phyloP scores from a whole-genome alignment of 139 green algal genomes.

The Dunaliella primolecta region DNA sequence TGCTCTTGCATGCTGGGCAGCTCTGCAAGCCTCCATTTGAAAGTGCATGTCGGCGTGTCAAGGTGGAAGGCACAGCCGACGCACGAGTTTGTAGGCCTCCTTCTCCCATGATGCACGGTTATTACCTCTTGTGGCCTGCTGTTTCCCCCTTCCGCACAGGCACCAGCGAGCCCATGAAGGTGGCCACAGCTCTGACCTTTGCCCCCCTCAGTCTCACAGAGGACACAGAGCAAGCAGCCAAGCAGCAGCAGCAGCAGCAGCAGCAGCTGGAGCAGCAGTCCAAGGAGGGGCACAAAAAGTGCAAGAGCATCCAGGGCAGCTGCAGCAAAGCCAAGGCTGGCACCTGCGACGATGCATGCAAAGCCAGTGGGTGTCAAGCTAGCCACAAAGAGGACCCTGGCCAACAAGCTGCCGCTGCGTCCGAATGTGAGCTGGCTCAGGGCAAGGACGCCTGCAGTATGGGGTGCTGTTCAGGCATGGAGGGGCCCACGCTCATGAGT shows the following conservation, averaged over 20 bases:
- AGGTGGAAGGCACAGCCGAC: too few species aligned
- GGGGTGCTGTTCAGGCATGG: background rate
- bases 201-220: background rate
- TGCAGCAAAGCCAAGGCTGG: background rate
- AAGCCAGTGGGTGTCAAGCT: too few species aligned
- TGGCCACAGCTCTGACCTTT: slow-evolving; percentile 21
- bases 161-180: slow-evolving; percentile 61
- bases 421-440: background rate
- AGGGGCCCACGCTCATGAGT: background rate
- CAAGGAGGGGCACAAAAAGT: background rate
- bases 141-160: too few species aligned
- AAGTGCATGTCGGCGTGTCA: too few species aligned
- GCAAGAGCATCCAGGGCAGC: background rate
- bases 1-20: too few species aligned
- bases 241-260: too few species aligned
- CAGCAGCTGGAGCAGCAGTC: background rate
- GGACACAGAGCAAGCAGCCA: background rate
- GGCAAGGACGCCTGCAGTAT: background rate
- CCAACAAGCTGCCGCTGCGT: background rate
- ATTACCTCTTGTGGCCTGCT: too few species aligned
- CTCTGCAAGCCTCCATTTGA: too few species aligned
- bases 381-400: too few species aligned
- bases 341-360: too few species aligned
- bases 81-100: too few species aligned
- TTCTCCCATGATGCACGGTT: too few species aligned